Conservation (phyloP, 768 basidiomycete species). For the Pholiota conissans region DNA sequence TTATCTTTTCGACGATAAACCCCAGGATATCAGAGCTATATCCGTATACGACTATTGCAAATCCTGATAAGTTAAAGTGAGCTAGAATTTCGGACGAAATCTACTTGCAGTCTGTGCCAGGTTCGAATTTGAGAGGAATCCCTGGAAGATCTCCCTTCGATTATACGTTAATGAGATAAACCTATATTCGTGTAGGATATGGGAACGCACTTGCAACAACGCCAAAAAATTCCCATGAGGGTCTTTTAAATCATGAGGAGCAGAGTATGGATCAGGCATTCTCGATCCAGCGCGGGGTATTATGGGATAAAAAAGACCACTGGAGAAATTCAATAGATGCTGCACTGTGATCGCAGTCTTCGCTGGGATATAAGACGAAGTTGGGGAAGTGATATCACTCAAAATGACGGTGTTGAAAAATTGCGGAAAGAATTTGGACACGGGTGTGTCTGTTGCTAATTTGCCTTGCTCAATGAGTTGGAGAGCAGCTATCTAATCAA, state of each 20-base stretch:
- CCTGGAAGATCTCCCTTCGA: conserved; percentile 17
- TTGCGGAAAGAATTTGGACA: conserved; percentile 8
- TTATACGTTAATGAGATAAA: background rate
- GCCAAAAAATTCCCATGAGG: conserved; percentile 18
- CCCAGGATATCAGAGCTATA: conserved; percentile 29
- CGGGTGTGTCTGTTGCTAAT: background rate
- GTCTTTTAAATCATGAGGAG: conserved; percentile 17
- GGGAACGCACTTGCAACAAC: conserved; percentile 16
- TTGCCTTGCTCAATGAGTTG: conserved; percentile 8
- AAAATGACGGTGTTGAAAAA: background rate
- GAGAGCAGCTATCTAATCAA: conserved; percentile 5
- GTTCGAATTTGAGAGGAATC: conserved; percentile 27
- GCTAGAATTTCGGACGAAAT: background rate
- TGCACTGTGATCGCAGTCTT: conserved; percentile 19
- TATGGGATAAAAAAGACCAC: conserved; percentile 25
- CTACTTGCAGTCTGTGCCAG: conserved; percentile 27
- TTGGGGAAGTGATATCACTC: background rate
- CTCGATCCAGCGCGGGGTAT: background rate
- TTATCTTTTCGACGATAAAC: conserved; percentile 28
- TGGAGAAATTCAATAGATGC: conserved; percentile 28
- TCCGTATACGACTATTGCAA: conserved; percentile 26
- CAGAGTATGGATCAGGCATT: conserved; percentile 13
- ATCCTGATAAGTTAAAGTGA: too few relatives aligned
- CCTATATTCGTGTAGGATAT: too few relatives aligned
- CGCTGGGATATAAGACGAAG: conserved; percentile 12